These are phyloP conservation scores for Nemania serpens DNA, from an alignment of 2,329 filamentous ascomycete genomes.

Conservation along the genomic window DNA sequence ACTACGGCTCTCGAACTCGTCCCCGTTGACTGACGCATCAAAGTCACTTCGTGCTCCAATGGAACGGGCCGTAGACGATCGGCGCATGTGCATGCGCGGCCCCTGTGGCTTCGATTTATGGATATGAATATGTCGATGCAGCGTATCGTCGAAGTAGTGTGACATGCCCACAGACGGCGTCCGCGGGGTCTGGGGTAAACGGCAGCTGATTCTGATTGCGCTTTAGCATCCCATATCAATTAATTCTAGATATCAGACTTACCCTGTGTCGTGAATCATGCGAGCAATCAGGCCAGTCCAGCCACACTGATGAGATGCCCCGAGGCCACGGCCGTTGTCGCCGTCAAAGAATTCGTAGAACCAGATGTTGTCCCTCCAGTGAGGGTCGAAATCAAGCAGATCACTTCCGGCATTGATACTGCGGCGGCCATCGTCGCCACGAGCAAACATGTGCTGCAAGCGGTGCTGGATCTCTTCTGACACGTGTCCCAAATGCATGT, in stretches of 20 bases:
- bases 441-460: conserved; percentile 86
- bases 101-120: conserved; percentile 49
- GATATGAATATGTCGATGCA: conserved; percentile 59
- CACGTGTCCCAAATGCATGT: conserved; percentile 94
- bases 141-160: conserved; percentile 95
- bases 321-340: conserved; percentile 84
- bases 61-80: conserved; percentile 81
- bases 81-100: conserved; percentile 68
- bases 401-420: conserved; percentile 88
- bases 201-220: conserved; percentile 73
- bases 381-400: conserved; percentile 83
- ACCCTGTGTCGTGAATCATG: conserved; percentile 98
- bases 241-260: conserved; percentile 46
- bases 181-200: conserved; percentile 89
- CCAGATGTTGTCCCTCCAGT: conserved; percentile 94
- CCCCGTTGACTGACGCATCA: conserved; percentile 54
- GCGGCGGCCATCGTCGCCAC: conserved; percentile 81
- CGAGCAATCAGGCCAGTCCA: conserved; percentile 96
- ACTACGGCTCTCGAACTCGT: conserved; percentile 50
- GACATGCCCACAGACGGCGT: conserved; percentile 82
- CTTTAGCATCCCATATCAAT: conserved; percentile 46
- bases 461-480: conserved; percentile 95
- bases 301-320: conserved; percentile 91
- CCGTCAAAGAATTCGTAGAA: conserved; percentile 98
- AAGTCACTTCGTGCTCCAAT: conserved; percentile 86